phyloP scores from a whole-genome alignment of 352 stramenopile genomes.

The Globisporangium parvum region DNA sequence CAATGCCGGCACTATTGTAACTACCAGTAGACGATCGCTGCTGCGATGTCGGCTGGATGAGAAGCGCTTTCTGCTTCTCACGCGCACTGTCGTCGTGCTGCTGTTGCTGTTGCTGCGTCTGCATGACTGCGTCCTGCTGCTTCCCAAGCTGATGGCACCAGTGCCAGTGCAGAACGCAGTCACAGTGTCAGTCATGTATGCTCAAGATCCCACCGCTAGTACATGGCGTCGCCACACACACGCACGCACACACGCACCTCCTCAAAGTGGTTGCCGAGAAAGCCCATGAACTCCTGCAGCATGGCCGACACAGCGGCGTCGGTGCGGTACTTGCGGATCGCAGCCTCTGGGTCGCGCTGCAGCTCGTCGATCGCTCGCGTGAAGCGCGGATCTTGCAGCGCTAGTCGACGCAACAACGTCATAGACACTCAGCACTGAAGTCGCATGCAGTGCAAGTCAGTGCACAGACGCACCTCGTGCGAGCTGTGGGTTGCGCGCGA shows the following conservation, averaged over 20 bases:
- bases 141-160: constrained; percentile 33
- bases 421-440: background rate
- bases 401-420: constrained; percentile 14
- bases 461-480: constrained; percentile 28
- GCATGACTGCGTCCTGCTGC: constrained; percentile 10
- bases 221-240: background rate
- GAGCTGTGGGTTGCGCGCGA: constrained; percentile 48
- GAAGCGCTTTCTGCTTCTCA: constrained; percentile 2
- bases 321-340: constrained; percentile 62
- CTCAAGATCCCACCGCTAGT: background rate
- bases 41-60: background rate
- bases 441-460: background rate
- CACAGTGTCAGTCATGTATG: background rate
- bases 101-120: constrained; percentile 4
- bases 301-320: constrained; percentile 53
- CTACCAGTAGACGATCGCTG: background rate
- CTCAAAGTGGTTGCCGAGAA: constrained; percentile 69
- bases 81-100: constrained; percentile 10
- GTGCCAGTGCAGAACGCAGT: background rate
- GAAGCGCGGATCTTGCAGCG: constrained; percentile 64
- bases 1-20: constrained; percentile 20
- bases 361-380: constrained; percentile 63
- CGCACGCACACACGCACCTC: constrained; percentile 29
- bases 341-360: constrained; percentile 48
- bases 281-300: constrained; percentile 67